These are phyloP conservation scores for Eucalyptus viminalis DNA, from an alignment of 345 rosid species.

Conservation along the genomic window DNA sequence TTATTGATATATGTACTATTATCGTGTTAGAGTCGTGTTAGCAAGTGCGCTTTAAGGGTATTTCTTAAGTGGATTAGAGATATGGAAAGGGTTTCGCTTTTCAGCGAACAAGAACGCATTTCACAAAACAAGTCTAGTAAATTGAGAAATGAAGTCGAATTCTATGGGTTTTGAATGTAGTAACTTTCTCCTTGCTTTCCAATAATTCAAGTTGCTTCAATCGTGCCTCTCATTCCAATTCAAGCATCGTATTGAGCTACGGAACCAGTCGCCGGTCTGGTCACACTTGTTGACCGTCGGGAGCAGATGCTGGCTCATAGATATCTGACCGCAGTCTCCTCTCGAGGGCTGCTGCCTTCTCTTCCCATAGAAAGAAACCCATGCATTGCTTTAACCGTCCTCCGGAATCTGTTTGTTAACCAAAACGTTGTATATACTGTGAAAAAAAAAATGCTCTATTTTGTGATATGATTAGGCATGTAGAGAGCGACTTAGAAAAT, in stretches of 20 bases:
- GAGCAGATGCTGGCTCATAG: slow-evolving; percentile 91
- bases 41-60: not conserved
- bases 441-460: not conserved
- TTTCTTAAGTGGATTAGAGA: not conserved
- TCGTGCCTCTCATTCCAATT: slow-evolving; percentile 93
- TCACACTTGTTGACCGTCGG: slow-evolving; percentile 86
- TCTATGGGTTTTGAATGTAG: not conserved
- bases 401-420: slow-evolving; percentile 55
- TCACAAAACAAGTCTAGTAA: not conserved
- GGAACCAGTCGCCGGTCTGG: slow-evolving; percentile 96
- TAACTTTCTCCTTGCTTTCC: not conserved
- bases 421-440: not conserved
- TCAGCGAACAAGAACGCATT: not conserved
- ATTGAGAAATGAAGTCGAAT: not conserved
- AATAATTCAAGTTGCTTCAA: slow-evolving; percentile 53
- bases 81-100: not conserved
- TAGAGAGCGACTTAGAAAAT: not conserved
- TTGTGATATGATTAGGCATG: not conserved
- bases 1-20: not conserved
- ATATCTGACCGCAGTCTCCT: slow-evolving; percentile 74
- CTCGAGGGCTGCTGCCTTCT: slow-evolving; percentile 94
- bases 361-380: slow-evolving; percentile 97
- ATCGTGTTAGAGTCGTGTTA: not conserved
- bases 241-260: slow-evolving; percentile 78
- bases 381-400: slow-evolving; percentile 84